Percentiles rank a stretch among this genome's conserved stretches.
phyloP scores from a whole-genome alignment of 441 rosid species.

The Arabidopsis lyrata region DNA sequence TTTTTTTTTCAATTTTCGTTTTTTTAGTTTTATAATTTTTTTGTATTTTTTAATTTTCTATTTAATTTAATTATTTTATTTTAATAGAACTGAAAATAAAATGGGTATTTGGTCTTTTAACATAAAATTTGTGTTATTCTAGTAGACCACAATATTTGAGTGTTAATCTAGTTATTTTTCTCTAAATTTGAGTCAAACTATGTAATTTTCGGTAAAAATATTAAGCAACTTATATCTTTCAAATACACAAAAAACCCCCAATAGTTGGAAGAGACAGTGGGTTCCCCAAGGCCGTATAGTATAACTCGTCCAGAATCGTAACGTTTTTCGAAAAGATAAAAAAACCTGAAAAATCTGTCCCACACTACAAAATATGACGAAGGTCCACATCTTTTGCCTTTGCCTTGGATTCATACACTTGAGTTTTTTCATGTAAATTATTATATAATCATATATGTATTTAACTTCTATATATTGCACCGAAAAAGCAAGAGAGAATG shows the following conservation, averaged over 20 bases:
- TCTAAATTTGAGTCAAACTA: too few relatives aligned
- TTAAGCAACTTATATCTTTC: too few relatives aligned
- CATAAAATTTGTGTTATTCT: too few relatives aligned
- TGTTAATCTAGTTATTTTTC: too few relatives aligned
- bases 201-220: too few relatives aligned
- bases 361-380: neutral
- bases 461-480: neutral
- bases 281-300: neutral
- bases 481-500: neutral
- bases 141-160: too few relatives aligned
- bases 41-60: too few relatives aligned
- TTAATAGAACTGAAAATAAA: too few relatives aligned
- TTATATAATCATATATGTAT: neutral
- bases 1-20: too few relatives aligned
- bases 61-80: too few relatives aligned
- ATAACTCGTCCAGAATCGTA: neutral
- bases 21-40: too few relatives aligned
- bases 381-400: neutral
- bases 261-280: neutral
- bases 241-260: neutral
- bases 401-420: neutral
- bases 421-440: neutral
- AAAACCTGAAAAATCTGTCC: neutral
- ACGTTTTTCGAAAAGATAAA: neutral
- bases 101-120: too few relatives aligned